Percentiles rank a stretch among this genome's conserved stretches.
phyloP scores from a whole-genome alignment of 106 monocot species.

The Apostasia ramifera region DNA sequence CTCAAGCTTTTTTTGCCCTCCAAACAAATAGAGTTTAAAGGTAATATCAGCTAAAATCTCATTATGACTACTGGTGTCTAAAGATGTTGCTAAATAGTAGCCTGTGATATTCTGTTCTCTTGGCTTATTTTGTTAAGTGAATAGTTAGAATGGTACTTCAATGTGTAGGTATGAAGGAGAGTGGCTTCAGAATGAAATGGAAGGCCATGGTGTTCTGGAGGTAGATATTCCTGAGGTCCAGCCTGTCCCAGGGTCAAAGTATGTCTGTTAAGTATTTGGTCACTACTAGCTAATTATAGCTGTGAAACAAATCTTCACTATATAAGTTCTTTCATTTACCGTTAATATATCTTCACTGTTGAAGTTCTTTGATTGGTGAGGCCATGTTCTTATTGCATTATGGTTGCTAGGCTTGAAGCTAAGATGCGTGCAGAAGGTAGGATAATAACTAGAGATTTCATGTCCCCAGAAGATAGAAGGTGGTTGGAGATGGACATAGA shows the following conservation, averaged over 20 bases:
- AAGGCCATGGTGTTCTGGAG: constrained; percentile 84
- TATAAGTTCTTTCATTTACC: neutral
- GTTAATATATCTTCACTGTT: neutral
- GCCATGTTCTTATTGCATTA: neutral
- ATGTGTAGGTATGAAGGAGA: constrained; percentile 75
- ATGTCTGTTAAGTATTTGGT: constrained; percentile 13
- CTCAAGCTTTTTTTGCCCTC: too few species aligned
- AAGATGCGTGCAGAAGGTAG: constrained; percentile 77
- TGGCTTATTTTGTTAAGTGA: too few species aligned
- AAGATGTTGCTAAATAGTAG: too few species aligned
- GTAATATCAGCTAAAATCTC: too few species aligned
- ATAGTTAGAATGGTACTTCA: neutral
- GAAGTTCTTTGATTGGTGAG: neutral
- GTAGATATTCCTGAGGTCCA: constrained; percentile 77
- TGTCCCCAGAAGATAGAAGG: constrained; percentile 55
- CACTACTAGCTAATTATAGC: neutral
- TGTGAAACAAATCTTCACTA: neutral
- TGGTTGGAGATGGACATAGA: constrained; percentile 91
- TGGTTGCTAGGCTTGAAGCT: constrained; percentile 56
- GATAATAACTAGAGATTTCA: constrained; percentile 66
- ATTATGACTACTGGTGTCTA: too few species aligned
- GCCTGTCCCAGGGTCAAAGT: constrained; percentile 77
- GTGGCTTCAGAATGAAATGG: constrained; percentile 82
- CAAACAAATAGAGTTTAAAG: too few species aligned
- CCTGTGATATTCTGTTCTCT: too few species aligned